Percentiles rank a stretch among this genome's conserved stretches.
Evolutionary conservation across 345 rosid genomes (phyloP).

Genomic region (Syzygium aqueum): DNA sequence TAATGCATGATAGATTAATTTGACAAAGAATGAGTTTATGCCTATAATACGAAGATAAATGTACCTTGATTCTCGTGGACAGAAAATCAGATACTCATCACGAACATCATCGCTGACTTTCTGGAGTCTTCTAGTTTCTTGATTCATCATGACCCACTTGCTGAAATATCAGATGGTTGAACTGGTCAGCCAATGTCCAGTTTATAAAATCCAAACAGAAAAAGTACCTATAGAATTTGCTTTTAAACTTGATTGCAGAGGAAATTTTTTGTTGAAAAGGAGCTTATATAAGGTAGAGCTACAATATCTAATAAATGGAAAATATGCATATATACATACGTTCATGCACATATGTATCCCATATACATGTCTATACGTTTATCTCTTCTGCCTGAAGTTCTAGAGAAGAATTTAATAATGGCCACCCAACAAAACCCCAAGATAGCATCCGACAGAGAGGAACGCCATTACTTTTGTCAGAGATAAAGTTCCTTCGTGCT

Average conservation of each 20-base stretch:
- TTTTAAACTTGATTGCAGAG: neutral
- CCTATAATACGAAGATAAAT: neutral
- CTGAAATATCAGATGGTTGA: conserved; percentile 31
- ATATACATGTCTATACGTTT: neutral
- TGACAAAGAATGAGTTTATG: neutral
- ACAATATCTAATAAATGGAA: neutral
- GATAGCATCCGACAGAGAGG: neutral
- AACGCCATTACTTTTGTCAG: neutral
- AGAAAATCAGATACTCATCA: conserved; percentile 64
- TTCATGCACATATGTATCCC: neutral
- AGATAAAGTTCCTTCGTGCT: neutral
- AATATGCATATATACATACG: neutral
- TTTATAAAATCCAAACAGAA: neutral
- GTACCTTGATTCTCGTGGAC: conserved; percentile 70
- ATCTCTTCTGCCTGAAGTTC: neutral
- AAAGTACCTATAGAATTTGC: neutral
- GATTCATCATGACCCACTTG: conserved; percentile 99
- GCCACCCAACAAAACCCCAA: neutral
- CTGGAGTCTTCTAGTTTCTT: conserved; percentile 86
- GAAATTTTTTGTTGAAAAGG: neutral
- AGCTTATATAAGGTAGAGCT: neutral
- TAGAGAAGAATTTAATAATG: neutral
- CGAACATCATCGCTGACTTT: conserved; percentile 83
- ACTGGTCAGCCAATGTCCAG: neutral
- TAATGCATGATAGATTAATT: neutral